Percentiles rank a stretch among this genome's conserved stretches.
phyloP scores from a whole-genome alignment of 2,329 filamentous ascomycete species.

The Raffaelea ambrosiae region DNA sequence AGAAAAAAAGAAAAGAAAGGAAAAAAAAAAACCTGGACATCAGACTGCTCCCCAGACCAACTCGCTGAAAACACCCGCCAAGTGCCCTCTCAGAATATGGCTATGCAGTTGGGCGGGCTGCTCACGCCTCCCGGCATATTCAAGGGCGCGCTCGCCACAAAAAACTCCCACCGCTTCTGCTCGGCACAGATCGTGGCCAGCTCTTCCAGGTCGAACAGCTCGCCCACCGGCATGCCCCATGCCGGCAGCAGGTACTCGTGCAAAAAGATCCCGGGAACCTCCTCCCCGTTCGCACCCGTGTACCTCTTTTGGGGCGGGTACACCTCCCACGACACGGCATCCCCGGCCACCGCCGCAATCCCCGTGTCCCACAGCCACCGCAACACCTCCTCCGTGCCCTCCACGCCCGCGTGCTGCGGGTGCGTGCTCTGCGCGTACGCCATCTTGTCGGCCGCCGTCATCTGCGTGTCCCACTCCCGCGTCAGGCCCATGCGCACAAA shows the following conservation, averaged over 20 bases:
- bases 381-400: constrained; percentile 27
- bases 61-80: too few relatives aligned
- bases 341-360: constrained; percentile 37
- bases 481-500: constrained; percentile 36
- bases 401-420: constrained; percentile 27
- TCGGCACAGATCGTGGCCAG: constrained; percentile 25
- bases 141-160: constrained; percentile 28
- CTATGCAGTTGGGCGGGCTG: constrained; percentile 12
- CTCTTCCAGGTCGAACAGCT: constrained; percentile 10
- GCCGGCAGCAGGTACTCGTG: constrained; percentile 10
- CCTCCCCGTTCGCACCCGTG: constrained; percentile 1
- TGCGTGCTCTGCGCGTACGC: constrained; percentile 11
- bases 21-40: too few relatives aligned
- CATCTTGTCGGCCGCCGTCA: constrained; percentile 18
- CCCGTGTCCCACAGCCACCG: constrained; percentile 37
- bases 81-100: constrained; percentile 4
- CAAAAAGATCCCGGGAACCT: constrained; percentile 13
- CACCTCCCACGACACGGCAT: constrained; percentile 21
- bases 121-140: constrained; percentile 10
- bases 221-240: constrained; percentile 10
- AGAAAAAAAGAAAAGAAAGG: too few relatives aligned
- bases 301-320: constrained; percentile 28
- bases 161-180: constrained; percentile 38
- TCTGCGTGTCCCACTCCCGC: constrained; percentile 39
- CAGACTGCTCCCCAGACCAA: too few relatives aligned